Base-by-base conservation (phyloP, 805 yeast genomes). In the Hanseniaspora singularis region DNA sequence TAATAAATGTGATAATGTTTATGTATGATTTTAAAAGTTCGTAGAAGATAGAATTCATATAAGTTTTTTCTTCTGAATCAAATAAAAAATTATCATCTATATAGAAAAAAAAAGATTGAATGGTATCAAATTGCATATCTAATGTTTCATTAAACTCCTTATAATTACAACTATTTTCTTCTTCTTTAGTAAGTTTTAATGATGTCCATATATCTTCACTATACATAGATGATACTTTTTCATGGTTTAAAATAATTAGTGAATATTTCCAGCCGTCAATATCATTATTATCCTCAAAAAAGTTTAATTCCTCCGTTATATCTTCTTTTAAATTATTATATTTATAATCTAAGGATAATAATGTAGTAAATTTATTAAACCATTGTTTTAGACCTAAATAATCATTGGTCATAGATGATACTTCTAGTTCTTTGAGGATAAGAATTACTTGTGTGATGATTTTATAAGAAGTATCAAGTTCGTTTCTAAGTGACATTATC, bases 311-410 rank as follows among this genome's bases (percentile, higher is more conserved):
- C 7, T 11, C 6, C 10, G 22, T 14, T 11, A 24, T 30, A 3
- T 31, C 38, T 9, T 26, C 32, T 11, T 36, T 26, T 14, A 23
- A 30, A 16, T 18, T 32, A 3, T 37, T 44, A 14, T 33, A 18
- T n/a, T 31, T 44, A 16, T 44, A 44, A 24, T 44, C 48, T 14
- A 37, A 33, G 6, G 39, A 14, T 19, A 44, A 12, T 5, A 44
- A 16, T 12, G 39, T 44, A n/a, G 48, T 44, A 37, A 44, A 44
- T 7, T 44, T 37, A 8, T 20, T 16, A 6, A 37, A 12, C 48
- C 48, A 44, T 7, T 14, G 19, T 19, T 37, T 37, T 2, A 44
- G 8, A 10, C 20, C 30, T 4, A 3, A 3, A 3, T 22, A 7
- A 23, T 36, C 20, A 24, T 23, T 36, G 10, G 3, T 12, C 10